A percentile compares a stretch with the other conserved stretches of the same genome.
Evolutionary conservation across 2,329 filamentous ascomycete genomes (phyloP).

Genomic region (Alternaria hordeiaustralica): DNA sequence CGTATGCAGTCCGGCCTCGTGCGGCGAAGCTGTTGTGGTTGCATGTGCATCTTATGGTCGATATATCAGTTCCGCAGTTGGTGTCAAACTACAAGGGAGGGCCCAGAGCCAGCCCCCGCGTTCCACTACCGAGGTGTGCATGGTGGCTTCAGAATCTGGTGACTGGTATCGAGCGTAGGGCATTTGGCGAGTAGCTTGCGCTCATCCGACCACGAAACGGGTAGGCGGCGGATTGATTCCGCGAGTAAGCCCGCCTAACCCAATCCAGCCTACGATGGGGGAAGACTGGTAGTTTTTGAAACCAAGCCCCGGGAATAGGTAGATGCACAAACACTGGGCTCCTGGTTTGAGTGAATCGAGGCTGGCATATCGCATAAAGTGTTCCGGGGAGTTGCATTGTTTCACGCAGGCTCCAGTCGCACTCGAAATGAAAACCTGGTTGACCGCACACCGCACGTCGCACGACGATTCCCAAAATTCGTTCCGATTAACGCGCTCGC

Average conservation of each 20-base stretch:
- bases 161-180: constrained; percentile 12
- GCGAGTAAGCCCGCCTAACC: constrained; percentile 15
- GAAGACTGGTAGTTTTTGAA: background rate
- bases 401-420: background rate
- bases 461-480: background rate
- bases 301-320: background rate
- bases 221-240: constrained; percentile 25
- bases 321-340: background rate
- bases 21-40: constrained; percentile 3
- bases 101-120: constrained; percentile 10
- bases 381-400: background rate
- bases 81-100: background rate
- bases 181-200: constrained; percentile 21
- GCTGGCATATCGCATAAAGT: background rate
- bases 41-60: background rate
- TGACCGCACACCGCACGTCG: background rate
- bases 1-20: constrained; percentile 1
- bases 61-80: background rate
- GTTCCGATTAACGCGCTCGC: background rate
- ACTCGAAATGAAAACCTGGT: background rate
- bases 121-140: constrained; percentile 4
- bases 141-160: constrained; percentile 22
- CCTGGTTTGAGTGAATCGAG: background rate
- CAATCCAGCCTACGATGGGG: constrained; percentile 12
- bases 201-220: constrained; percentile 36